phyloP scores from a whole-genome alignment of 73 alveolate species.

The Stentor coeruleus region DNA sequence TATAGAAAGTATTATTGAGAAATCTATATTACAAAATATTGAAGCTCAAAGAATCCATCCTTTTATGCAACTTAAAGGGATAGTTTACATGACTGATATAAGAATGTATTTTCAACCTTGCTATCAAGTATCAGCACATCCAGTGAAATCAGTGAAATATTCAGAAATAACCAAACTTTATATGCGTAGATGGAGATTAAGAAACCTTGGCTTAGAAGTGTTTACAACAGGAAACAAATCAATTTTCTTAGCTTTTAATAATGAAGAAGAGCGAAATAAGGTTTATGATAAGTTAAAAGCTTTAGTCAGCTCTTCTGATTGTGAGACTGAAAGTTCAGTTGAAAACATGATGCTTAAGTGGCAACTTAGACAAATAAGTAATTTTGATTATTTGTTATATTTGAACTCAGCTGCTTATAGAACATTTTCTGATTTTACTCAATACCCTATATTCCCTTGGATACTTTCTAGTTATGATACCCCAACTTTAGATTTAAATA shows the following conservation, averaged over 20 bases:
- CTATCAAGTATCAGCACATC: slow-evolving; percentile 77
- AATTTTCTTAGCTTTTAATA: slow-evolving; percentile 75
- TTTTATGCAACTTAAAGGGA: slow-evolving; percentile 77
- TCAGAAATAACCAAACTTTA: slow-evolving; percentile 70
- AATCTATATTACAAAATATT: slow-evolving; percentile 67
- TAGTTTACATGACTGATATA: slow-evolving; percentile 84
- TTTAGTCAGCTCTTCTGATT: slow-evolving; percentile 60
- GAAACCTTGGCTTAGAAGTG: slow-evolving; percentile 92
- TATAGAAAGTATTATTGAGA: slow-evolving; percentile 86
- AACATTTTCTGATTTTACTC: slow-evolving; percentile 89
- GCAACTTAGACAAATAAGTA: slow-evolving; percentile 86
- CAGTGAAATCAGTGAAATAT: slow-evolving; percentile 72
- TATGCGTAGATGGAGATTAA: slow-evolving; percentile 82
- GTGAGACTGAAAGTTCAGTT: slow-evolving; percentile 83
- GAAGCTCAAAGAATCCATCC: slow-evolving; percentile 90
- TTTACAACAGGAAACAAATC: slow-evolving; percentile 63
- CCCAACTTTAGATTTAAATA: slow-evolving; percentile 47
- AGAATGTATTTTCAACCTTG: slow-evolving; percentile 92
- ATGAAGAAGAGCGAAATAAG: slow-evolving; percentile 74
- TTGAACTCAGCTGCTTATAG: slow-evolving; percentile 90
- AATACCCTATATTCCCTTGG: slow-evolving; percentile 99
- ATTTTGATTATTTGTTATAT: slow-evolving; percentile 86
- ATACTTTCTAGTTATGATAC: slow-evolving; percentile 77
- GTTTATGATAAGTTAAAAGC: slow-evolving; percentile 74
- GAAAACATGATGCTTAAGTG: slow-evolving; percentile 80